Evolutionary conservation across 2,329 filamentous ascomycete species (phyloP).

Genomic region (Aspergillus sp.): DNA sequence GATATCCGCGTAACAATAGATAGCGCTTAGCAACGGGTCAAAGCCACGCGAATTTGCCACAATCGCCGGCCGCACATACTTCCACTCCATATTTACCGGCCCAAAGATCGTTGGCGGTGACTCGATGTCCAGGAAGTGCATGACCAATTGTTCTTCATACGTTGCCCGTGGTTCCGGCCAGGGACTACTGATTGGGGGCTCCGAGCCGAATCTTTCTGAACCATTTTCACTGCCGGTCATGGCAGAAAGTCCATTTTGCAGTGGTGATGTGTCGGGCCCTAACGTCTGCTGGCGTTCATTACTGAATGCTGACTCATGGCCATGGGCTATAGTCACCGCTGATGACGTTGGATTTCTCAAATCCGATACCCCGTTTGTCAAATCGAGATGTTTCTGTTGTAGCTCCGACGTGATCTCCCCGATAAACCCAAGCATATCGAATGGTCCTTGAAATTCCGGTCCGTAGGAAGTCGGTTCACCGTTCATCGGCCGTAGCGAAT

Average conservation of each 20-base stretch:
- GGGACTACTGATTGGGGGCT: not conserved
- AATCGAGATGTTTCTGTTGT: constrained; percentile 28
- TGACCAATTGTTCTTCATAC: constrained; percentile 26
- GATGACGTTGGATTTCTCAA: constrained; percentile 11
- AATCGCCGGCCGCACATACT: constrained; percentile 22
- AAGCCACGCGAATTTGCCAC: constrained; percentile 20
- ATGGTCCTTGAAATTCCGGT: constrained; percentile 15
- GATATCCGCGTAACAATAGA: constrained; percentile 31
- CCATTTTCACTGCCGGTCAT: constrained; percentile 2
- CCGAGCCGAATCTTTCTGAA: not conserved
- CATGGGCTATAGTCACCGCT: not conserved
- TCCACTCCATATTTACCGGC: constrained; percentile 28
- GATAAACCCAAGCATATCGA: constrained; percentile 34
- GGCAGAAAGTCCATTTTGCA: not conserved
- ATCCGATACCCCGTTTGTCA: constrained; percentile 17
- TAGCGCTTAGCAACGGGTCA: constrained; percentile 20
- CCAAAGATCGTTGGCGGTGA: constrained; percentile 28
- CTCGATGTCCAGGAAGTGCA: constrained; percentile 22
- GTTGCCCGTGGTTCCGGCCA: constrained; percentile 15
- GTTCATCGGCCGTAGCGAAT: constrained; percentile 5
- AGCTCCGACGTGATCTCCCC: constrained; percentile 32
- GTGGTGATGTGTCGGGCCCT: not conserved
- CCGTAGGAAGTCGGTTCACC: constrained; percentile 7
- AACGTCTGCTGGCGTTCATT: not conserved
- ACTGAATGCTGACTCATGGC: not conserved